Base-by-base conservation (phyloP, 768 basidiomycete genomes). In the Suillus discolor region DNA sequence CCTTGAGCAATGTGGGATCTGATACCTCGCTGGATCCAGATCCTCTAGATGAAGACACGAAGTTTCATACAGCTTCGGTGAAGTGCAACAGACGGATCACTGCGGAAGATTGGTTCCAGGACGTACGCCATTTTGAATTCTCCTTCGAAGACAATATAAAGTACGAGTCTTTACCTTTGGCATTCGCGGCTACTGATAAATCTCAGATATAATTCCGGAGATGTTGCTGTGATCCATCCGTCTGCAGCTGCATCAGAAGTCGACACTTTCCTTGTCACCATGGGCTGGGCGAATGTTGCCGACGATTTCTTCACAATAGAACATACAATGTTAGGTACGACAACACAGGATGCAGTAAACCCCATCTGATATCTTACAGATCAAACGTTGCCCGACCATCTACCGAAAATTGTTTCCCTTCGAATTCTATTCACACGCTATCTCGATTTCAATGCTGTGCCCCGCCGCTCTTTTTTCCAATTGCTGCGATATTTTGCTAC, bases 81-180 rank as follows among this genome's bases (percentile, higher is more conserved):
- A 81, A 75, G 23, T 78, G 72, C 64, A 97, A 96, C 68, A 77
- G 79, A 25, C 82, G 96, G 13, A 91, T 92, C 28, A 99, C 96
- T 0, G 79, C 86, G 0, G 75, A 80, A 18, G 90, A 88, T 57
- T 99, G 97, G 96, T 92, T 86, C 72, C 97, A 99, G 79, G 96
- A 99, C 68, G 97, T 97, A 12, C 85, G 96, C 41, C 92, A 95
- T 74, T 76, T 99, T 8, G 93, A 95, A 73, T 84, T 99, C 57
- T 80, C 87, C 16, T 86, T 93, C 18, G 84, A 89, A 28, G 79
- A 87, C 38, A 81, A 87, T 38, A 77, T 93, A 6, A 71, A 77
- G 93, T 94, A 69, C 63, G 85, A 6, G 77, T n/a, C 51, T 55
- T 20, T 62, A 20, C 49, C 57, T n/a, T 11, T 28, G 44, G 16